Conservation (phyloP, 305 asterid species). For the Solanum chacoense region DNA sequence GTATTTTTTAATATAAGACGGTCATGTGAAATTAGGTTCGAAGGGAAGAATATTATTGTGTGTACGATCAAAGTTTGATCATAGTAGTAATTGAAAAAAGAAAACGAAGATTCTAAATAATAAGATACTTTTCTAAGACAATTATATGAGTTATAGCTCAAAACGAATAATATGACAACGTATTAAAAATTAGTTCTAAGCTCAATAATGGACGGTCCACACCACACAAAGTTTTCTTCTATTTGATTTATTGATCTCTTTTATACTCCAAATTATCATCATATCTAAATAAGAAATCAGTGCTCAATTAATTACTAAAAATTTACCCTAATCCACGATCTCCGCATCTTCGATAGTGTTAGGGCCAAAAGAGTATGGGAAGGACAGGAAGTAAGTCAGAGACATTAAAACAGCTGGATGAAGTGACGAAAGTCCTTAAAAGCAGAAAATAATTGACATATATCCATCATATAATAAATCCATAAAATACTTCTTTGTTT, state of each 20-base stretch:
- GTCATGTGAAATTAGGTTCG: neutral
- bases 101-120: neutral
- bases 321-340: neutral
- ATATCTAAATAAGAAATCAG: neutral
- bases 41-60: neutral
- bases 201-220: neutral
- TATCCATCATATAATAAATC: neutral
- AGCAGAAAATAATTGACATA: neutral
- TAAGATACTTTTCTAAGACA: neutral
- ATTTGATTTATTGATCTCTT: neutral
- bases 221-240: neutral
- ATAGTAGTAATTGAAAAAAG: neutral
- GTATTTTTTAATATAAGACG: neutral
- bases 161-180: neutral
- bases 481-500: neutral
- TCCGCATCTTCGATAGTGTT: neutral
- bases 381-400: neutral
- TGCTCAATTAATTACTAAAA: rapidly evolving
- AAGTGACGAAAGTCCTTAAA: neutral
- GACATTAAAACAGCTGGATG: slow-evolving; percentile 1
- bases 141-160: neutral
- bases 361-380: neutral
- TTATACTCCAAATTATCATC: neutral
- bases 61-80: neutral
- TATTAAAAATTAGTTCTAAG: neutral